These are phyloP conservation scores for Starmera caribaea DNA, from an alignment of 805 yeast genomes.

Conservation along the genomic window DNA sequence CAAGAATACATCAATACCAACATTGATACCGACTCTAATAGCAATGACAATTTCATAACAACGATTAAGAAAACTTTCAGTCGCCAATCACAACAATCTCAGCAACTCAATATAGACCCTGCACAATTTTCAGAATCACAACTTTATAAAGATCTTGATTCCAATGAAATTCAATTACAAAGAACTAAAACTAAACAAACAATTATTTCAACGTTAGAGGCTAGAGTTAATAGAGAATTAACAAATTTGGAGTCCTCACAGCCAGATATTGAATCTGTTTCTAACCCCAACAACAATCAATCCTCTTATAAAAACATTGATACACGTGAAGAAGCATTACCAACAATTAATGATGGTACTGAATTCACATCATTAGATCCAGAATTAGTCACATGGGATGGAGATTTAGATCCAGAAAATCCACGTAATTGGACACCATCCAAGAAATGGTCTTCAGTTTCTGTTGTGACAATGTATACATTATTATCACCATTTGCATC, in stretches of 20 bases:
- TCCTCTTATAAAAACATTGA: constrained; percentile 7
- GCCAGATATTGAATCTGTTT: constrained; percentile 1
- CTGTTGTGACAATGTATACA: constrained; percentile 43
- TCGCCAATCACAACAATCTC: too few species aligned
- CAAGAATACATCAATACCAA: too few species aligned
- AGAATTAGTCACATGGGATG: constrained; percentile 61
- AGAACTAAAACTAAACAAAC: constrained; percentile 33
- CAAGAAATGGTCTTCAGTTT: constrained; percentile 33
- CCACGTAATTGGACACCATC: constrained; percentile 53
- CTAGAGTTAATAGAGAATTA: constrained; percentile 11
- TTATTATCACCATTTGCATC: constrained; percentile 54
- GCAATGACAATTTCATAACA: not conserved
- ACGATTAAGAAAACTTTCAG: not conserved
- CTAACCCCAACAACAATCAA: constrained; percentile 2
- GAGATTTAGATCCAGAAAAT: constrained; percentile 46
- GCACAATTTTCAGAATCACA: constrained; percentile 11
- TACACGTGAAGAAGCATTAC: constrained; percentile 19
- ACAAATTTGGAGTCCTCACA: constrained; percentile 1
- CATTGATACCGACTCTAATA: too few species aligned
- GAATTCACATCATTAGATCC: constrained; percentile 51
- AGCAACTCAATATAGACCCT: not conserved
- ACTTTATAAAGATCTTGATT: constrained; percentile 29
- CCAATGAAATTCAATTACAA: constrained; percentile 23
- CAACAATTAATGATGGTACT: constrained; percentile 33
- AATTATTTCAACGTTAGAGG: constrained; percentile 21